These are phyloP conservation scores for Acanthamoeba royreba DNA, from an alignment of 208 protist genomes.

Conservation along the genomic window DNA sequence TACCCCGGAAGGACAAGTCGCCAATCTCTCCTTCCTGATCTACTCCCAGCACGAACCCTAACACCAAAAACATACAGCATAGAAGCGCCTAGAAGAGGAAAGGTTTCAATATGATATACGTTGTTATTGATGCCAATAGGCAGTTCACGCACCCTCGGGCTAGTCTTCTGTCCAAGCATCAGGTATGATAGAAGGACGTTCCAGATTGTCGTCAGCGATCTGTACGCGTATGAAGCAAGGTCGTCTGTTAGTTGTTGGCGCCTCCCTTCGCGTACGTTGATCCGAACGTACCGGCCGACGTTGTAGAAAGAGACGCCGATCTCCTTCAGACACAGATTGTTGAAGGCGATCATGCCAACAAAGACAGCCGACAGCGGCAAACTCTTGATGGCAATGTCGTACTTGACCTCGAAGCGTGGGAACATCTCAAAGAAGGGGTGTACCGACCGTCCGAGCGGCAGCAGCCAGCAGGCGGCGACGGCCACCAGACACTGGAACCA, in stretches of 20 bases:
- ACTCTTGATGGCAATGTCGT: constrained; percentile 48
- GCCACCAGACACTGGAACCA: constrained; percentile 41
- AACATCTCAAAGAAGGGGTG: neutral
- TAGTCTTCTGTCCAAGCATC: constrained; percentile 31
- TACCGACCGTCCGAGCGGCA: neutral
- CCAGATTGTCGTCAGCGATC: constrained; percentile 56
- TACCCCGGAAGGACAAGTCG: neutral
- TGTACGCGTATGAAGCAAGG: constrained; percentile 37
- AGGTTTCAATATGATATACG: neutral
- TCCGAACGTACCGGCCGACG: neutral
- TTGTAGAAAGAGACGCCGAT: constrained; percentile 80
- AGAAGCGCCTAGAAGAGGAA: neutral
- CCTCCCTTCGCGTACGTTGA: neutral
- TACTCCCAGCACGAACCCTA: neutral
- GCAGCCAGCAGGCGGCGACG: neutral
- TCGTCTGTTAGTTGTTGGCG: neutral
- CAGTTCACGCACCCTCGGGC: neutral
- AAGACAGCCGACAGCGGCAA: constrained; percentile 74
- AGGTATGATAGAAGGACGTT: constrained; percentile 49
- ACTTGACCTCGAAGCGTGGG: constrained; percentile 67
- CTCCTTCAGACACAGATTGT: constrained; percentile 83
- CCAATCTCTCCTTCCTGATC: neutral
- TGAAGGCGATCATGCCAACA: constrained; percentile 79
- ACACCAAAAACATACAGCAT: neutral
- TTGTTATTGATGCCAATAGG: neutral